These are phyloP conservation scores for Myxozyma neglecta DNA, from an alignment of 805 yeast genomes.

Conservation along the genomic window DNA sequence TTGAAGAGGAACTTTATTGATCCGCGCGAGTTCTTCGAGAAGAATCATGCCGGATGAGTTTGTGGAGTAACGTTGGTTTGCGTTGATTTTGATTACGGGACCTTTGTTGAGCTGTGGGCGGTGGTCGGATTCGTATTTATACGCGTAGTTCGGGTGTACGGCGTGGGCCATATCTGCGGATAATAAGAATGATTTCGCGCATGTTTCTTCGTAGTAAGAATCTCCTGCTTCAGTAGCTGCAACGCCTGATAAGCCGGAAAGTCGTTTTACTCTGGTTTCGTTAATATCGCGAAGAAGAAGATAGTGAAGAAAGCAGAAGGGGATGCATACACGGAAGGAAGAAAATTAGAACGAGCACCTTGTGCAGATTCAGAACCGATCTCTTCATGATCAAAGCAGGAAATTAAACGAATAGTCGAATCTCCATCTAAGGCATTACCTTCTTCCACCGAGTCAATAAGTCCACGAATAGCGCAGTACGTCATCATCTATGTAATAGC, in stretches of 20 bases:
- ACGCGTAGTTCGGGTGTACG: slow-evolving; percentile 86
- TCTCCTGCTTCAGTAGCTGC: slow-evolving; percentile 37
- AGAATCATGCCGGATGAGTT: slow-evolving; percentile 86
- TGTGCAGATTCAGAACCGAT: slow-evolving; percentile 92
- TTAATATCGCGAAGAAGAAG: not conserved
- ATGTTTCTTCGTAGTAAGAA: slow-evolving; percentile 31
- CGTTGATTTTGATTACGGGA: slow-evolving; percentile 90
- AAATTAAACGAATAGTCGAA: slow-evolving; percentile 65
- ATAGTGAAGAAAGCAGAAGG: not conserved
- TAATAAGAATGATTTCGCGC: slow-evolving; percentile 70
- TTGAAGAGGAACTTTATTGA: slow-evolving; percentile 77
- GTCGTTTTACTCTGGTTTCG: slow-evolving; percentile 21
- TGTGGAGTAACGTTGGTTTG: slow-evolving; percentile 93
- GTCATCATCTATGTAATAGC: slow-evolving; percentile 54
- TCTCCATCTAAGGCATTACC: slow-evolving; percentile 49
- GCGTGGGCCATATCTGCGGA: slow-evolving; percentile 98
- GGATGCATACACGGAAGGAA: slow-evolving; percentile 59
- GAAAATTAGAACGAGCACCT: slow-evolving; percentile 92
- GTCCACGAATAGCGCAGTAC: slow-evolving; percentile 71
- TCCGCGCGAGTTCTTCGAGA: slow-evolving; percentile 67
- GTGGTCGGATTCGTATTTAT: slow-evolving; percentile 73
- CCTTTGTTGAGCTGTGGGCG: slow-evolving; percentile 82
- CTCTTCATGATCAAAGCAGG: slow-evolving; percentile 95
- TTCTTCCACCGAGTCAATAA: slow-evolving; percentile 50
- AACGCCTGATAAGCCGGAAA: slow-evolving; percentile 32